phyloP scores from a whole-genome alignment of 1,139 yeast genomes.

The Blastobotrys malaysiensis region DNA sequence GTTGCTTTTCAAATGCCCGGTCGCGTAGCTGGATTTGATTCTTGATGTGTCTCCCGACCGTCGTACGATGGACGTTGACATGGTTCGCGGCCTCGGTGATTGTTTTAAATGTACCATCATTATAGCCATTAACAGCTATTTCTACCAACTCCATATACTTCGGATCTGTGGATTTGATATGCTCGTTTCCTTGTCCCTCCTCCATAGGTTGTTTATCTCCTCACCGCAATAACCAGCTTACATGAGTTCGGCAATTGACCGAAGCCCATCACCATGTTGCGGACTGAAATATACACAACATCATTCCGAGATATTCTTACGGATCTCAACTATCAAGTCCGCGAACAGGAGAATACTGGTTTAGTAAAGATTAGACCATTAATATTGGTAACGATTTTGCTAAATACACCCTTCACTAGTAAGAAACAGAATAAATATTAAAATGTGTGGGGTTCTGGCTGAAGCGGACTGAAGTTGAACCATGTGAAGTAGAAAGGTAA shows the following conservation, averaged over 20 bases:
- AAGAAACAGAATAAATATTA: conserved; percentile 11
- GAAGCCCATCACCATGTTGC: background rate
- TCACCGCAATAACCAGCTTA: too few species aligned
- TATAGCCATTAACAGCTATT: background rate
- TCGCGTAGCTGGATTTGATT: background rate
- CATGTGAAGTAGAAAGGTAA: conserved; percentile 7
- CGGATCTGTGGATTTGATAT: background rate
- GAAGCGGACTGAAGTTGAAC: conserved; percentile 7
- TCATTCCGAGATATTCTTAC: too few species aligned
- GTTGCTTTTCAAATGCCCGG: background rate
- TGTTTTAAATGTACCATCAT: background rate
- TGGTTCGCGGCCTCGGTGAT: background rate
- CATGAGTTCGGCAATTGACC: too few species aligned
- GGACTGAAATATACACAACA: background rate
- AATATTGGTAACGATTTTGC: too few species aligned
- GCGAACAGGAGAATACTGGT: too few species aligned
- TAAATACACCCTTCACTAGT: background rate
- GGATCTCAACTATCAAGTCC: too few species aligned
- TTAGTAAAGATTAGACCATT: too few species aligned
- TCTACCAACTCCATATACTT: background rate
- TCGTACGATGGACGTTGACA: background rate
- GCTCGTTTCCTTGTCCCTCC: background rate
- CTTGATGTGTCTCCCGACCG: background rate
- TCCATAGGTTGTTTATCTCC: background rate
- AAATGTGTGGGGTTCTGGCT: background rate